Evolutionary conservation across 441 rosid genomes (phyloP).

Genomic region (Eruca vesicaria): DNA sequence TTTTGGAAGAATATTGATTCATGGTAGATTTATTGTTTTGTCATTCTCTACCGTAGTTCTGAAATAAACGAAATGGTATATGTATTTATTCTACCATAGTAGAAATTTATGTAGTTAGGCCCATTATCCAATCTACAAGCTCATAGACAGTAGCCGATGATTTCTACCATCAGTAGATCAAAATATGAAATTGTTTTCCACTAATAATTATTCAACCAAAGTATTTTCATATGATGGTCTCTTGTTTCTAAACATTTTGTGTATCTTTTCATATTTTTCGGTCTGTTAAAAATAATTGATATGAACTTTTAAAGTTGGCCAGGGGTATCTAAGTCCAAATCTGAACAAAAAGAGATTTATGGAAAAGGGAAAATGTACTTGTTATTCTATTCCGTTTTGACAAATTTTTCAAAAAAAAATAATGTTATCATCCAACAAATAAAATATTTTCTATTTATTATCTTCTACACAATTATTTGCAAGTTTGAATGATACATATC

Average conservation of each 20-base stretch:
- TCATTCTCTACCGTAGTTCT: too few species aligned
- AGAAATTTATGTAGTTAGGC: background rate
- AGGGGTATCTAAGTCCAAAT: background rate
- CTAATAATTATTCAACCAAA: background rate
- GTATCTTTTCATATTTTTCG: background rate
- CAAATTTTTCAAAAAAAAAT: too few species aligned
- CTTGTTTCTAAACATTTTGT: background rate
- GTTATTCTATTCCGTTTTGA: background rate
- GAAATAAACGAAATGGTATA: too few species aligned
- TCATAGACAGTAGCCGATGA: background rate
- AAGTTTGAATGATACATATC: too few species aligned
- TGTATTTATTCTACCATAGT: too few species aligned
- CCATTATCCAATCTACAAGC: background rate
- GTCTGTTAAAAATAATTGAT: too few species aligned
- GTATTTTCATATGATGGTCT: background rate
- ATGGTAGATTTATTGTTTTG: too few species aligned
- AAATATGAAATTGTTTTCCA: background rate
- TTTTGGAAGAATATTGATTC: too few species aligned
- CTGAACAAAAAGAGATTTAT: background rate
- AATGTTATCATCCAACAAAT: too few species aligned
- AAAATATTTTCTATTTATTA: too few species aligned
- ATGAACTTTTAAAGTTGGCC: background rate
- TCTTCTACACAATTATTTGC: too few species aligned
- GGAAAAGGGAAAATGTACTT: background rate
- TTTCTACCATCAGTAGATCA: background rate